A percentile compares a stretch with the other conserved stretches of the same genome.
phyloP scores from a whole-genome alignment of 768 basidiomycete genomes.

The Collybia mongolica region DNA sequence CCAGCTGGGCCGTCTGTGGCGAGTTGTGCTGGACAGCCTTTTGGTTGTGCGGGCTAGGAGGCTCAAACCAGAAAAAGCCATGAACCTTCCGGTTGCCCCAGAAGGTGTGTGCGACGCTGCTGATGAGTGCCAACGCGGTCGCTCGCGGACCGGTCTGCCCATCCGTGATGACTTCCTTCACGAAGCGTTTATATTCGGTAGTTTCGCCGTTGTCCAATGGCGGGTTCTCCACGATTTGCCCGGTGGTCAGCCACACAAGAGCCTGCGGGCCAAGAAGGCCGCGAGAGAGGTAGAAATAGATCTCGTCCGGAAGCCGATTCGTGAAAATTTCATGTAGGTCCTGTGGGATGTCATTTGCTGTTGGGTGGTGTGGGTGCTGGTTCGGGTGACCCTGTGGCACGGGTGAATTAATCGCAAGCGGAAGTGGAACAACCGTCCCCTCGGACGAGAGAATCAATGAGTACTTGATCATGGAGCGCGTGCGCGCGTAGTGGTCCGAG shows the following conservation, averaged over 20 bases:
- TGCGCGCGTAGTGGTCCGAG: conserved; percentile 82
- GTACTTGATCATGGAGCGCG: conserved; percentile 89
- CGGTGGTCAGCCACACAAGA: conserved; percentile 91
- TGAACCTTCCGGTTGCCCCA: conserved; percentile 80
- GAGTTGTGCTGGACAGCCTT: conserved; percentile 73
- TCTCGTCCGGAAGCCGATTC: conserved; percentile 89
- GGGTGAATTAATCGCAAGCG: conserved; percentile 60
- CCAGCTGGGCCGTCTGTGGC: conserved; percentile 78
- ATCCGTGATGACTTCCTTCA: conserved; percentile 96
- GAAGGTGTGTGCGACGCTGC: conserved; percentile 72
- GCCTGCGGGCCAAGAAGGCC: conserved; percentile 88
- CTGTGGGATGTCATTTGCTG: conserved; percentile 82
- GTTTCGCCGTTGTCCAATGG: conserved; percentile 96
- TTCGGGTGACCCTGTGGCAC: conserved; percentile 48
- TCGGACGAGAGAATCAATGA: conserved; percentile 89
- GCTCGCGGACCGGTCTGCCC: conserved; percentile 92
- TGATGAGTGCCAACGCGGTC: conserved; percentile 85
- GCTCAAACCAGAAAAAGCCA: conserved; percentile 77
- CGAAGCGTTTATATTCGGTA: conserved; percentile 90
- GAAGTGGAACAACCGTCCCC: conserved; percentile 76
- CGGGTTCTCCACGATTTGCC: conserved; percentile 80
- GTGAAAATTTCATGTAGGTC: conserved; percentile 97
- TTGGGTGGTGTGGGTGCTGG: conserved; percentile 66
- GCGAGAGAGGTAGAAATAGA: conserved; percentile 94
- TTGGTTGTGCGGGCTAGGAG: conserved; percentile 44